These are phyloP conservation scores for Rhizophora mangle DNA, from an alignment of 345 rosid genomes.

Conservation along the genomic window DNA sequence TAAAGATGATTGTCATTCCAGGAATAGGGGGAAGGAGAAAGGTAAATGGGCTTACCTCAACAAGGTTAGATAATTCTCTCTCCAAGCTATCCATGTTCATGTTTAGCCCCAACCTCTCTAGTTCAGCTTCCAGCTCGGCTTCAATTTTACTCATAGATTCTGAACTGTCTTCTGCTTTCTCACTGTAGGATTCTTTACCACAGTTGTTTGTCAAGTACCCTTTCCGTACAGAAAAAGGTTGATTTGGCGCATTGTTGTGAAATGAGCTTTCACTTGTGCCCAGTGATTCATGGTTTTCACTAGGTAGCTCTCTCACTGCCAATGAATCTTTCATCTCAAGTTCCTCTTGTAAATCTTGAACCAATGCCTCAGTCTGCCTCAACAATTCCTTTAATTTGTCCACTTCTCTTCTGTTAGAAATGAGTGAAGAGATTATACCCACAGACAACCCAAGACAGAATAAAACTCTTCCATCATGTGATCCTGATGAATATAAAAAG, in stretches of 20 bases:
- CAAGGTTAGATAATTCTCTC: slow-evolving; percentile 40
- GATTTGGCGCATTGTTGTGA: slow-evolving; percentile 21
- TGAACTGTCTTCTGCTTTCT: slow-evolving; percentile 36
- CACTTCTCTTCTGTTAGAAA: slow-evolving; percentile 44
- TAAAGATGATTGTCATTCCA: slow-evolving; percentile 6
- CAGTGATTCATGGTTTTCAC: slow-evolving; percentile 42
- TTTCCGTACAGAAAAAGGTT: slow-evolving; percentile 15
- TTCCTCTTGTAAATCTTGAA: slow-evolving; percentile 75
- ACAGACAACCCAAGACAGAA: slow-evolving; percentile 67
- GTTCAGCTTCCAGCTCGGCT: slow-evolving; percentile 98
- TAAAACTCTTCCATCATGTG: slow-evolving; percentile 36
- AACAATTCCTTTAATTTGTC: slow-evolving; percentile 45
- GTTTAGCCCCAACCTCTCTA: slow-evolving; percentile 77
- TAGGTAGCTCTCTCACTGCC: slow-evolving; percentile 52
- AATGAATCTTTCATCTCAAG: slow-evolving; percentile 62
- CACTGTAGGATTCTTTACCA: slow-evolving; percentile 28
- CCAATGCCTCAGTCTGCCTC: slow-evolving; percentile 64
- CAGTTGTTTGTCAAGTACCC: slow-evolving; percentile 18
- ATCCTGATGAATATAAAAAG: slow-evolving; percentile 38
- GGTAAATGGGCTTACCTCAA: slow-evolving; percentile 44
- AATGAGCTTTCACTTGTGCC: slow-evolving; percentile 31
- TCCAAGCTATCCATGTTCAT: slow-evolving; percentile 44
- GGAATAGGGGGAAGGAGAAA: not conserved
- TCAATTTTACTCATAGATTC: slow-evolving; percentile 73
- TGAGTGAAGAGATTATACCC: slow-evolving; percentile 55